These are phyloP conservation scores for Vitis hybrid DNA, from an alignment of 177 flowering plant genomes.

Conservation along the genomic window DNA sequence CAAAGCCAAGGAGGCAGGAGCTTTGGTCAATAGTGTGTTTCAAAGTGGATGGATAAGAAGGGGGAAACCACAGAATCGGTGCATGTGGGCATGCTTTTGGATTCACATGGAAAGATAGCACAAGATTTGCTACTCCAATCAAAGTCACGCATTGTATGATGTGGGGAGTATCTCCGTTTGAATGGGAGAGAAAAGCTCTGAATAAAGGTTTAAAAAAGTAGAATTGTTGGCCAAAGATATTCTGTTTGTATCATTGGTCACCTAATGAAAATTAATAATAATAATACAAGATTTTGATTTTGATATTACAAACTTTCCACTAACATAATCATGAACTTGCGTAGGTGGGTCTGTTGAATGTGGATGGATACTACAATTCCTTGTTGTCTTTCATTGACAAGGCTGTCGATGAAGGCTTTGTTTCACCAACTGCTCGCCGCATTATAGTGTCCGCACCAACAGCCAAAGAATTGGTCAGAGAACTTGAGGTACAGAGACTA, in stretches of 20 bases:
- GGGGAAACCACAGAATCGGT: constrained; percentile 16
- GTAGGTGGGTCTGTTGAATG: constrained; percentile 80
- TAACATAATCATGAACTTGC: not conserved
- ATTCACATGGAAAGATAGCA: constrained; percentile 32
- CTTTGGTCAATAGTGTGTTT: not conserved
- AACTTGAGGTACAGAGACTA: constrained; percentile 47
- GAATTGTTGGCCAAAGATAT: constrained; percentile 10
- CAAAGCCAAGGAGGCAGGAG: constrained; percentile 3
- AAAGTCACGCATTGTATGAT: constrained; percentile 11
- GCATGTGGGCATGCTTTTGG: constrained; percentile 16
- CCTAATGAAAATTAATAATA: not conserved
- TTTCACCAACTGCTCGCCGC: constrained; percentile 58
- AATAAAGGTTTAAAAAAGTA: not conserved
- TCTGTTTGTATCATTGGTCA: constrained; percentile 4
- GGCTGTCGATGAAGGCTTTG: constrained; percentile 86
- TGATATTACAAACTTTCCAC: not conserved
- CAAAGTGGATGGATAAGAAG: not conserved
- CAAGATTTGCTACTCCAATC: constrained; percentile 23
- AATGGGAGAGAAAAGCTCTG: constrained; percentile 25
- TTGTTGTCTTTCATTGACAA: constrained; percentile 65
- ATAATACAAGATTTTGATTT: not conserved
- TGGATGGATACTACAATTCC: constrained; percentile 66
- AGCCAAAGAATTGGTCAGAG: constrained; percentile 51
- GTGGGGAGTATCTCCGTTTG: constrained; percentile 21
- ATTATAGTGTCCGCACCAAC: constrained; percentile 72